Evolutionary conservation across 768 basidiomycete species (phyloP), one percentile per base, ranked within the genome.

Genomic region (Tulasnella sp.): DNA sequence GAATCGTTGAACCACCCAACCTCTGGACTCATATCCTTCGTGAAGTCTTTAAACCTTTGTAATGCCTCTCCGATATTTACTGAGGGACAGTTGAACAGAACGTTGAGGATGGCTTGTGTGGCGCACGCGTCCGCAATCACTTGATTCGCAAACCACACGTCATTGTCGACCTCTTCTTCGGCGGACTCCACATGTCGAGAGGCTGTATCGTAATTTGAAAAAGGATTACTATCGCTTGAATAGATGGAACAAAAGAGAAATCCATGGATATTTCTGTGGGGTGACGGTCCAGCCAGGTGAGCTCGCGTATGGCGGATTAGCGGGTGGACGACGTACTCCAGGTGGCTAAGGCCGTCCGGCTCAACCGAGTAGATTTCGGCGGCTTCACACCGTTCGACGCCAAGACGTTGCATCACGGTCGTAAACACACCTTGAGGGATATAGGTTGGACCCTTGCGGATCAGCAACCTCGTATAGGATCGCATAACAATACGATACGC

Each of bases 121-220:
- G 79, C 80, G 63, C 81, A 83, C 3, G 81, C 79, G 62, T 83
- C 80, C 62, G 78, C 75, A 66, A 75, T 79, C 23, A 83, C 72
- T 65, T 83, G 81, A 66, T 82, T 80, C 8, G 81, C 80, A 61
- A 81, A 83, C 81, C 81, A 83, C 7, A 83, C 39, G 17, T 40
- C 52, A 4, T 21, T 39, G 8, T 54, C 52, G 25, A 40, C 27
- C n/a, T 48, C 25, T 23, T 54, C 52, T 25, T 19, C 52, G 17
- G 52, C 23, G 6, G 32, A 39, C 9, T 48, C 46, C n/a, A 32
- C 46, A 48, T 48, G 25, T 48, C 34, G 27, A 48, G 11, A 25
- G 46, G 34, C 46, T 48, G 27, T 48, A 32, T 7, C 11, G 29
- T 25, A 48, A 48, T 32, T 48, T 48, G 46, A 14, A 32, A 48